Conservation (phyloP, 2,329 filamentous ascomycete genomes). For the Anisogramma anomala region DNA sequence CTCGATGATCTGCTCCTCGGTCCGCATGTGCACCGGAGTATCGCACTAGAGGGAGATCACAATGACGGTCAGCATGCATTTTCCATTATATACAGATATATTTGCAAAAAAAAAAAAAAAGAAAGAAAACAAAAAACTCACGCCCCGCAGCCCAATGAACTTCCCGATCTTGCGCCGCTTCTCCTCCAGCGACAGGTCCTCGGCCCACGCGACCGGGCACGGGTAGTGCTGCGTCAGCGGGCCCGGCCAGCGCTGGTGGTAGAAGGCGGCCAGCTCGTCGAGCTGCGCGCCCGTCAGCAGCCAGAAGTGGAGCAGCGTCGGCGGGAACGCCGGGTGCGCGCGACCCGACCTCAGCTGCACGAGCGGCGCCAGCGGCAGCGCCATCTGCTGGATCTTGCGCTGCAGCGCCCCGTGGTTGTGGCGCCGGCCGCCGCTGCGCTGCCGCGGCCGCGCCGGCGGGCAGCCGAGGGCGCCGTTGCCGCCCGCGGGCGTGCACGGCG, state of each 20-base stretch:
- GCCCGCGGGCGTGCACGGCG: conserved; percentile 4
- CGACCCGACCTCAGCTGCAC: conserved; percentile 49
- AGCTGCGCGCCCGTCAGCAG: conserved; percentile 61
- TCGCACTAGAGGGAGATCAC: conserved; percentile 12
- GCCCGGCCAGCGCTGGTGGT: conserved; percentile 54
- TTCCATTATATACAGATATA: background rate
- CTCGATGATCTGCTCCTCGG: conserved; percentile 37
- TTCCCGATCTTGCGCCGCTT: conserved; percentile 62
- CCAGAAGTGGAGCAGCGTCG: conserved; percentile 59
- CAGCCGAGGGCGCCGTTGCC: conserved; percentile 8
- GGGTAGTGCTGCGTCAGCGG: conserved; percentile 51
- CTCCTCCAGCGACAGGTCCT: conserved; percentile 44
- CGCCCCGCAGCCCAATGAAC: conserved; percentile 61
- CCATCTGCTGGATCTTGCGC: conserved; percentile 54
- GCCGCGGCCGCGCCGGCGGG: conserved; percentile 21
- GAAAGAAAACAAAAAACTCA: conserved; percentile 1
- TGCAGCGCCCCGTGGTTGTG: conserved; percentile 42
- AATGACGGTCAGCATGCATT: background rate
- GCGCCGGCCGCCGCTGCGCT: conserved; percentile 25
- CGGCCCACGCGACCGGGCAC: conserved; percentile 52
- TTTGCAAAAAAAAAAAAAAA: background rate
- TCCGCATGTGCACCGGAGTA: conserved; percentile 22
- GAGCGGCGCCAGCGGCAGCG: conserved; percentile 53
- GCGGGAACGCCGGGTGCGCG: conserved; percentile 55
- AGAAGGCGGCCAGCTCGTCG: conserved; percentile 58